These are phyloP conservation scores for Tolypocladium ovalisporum DNA, from an alignment of 2,329 filamentous ascomycete genomes.

Conservation along the genomic window DNA sequence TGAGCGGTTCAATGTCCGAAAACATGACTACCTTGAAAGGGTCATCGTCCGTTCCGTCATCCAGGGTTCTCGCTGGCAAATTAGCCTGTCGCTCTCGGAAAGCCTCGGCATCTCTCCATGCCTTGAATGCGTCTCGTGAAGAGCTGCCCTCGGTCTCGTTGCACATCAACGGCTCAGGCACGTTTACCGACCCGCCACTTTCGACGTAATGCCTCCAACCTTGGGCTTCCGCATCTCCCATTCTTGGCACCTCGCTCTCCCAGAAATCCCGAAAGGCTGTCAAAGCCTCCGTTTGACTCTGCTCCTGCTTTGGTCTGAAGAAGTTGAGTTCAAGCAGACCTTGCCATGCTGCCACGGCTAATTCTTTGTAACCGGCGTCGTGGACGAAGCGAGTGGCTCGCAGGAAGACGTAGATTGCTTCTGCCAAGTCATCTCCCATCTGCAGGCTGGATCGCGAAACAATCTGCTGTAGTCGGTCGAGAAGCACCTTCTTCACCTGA, in stretches of 20 bases:
- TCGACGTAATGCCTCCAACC: constrained; percentile 55
- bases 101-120: constrained; percentile 46
- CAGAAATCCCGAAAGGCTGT: constrained; percentile 62
- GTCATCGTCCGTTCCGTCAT: constrained; percentile 68
- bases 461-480: constrained; percentile 32
- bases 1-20: constrained; percentile 57
- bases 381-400: constrained; percentile 63
- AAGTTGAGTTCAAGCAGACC: constrained; percentile 63
- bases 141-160: background rate
- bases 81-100: constrained; percentile 33
- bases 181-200: constrained; percentile 23
- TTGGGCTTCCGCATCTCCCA: constrained; percentile 61
- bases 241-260: constrained; percentile 70
- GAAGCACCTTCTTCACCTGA: constrained; percentile 46
- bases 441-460: constrained; percentile 3
- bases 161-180: constrained; percentile 23
- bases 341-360: constrained; percentile 75
- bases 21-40: constrained; percentile 75
- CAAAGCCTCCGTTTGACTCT: constrained; percentile 13
- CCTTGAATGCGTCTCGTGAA: constrained; percentile 35
- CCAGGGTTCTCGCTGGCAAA: constrained; percentile 61
- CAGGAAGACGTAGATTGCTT: constrained; percentile 58
- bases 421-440: constrained; percentile 8
- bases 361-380: constrained; percentile 68
- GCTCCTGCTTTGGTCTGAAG: constrained; percentile 28